Evolutionary conservation across 176 grass and related monocot genomes (phyloP).

Genomic region (Eleusine coracana): DNA sequence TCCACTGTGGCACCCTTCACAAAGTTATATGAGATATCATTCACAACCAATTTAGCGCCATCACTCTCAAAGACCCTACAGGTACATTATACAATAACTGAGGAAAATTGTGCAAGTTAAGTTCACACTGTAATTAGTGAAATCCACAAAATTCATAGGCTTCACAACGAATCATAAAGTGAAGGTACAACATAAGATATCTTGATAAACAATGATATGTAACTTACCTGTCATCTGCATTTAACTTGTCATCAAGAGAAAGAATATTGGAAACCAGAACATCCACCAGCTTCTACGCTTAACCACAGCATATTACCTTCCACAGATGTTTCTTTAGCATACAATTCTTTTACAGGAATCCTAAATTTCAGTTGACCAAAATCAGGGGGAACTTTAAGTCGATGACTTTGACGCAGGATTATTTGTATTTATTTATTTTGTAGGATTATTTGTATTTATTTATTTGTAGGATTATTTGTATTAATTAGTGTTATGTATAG

Average conservation of each 20-base stretch:
- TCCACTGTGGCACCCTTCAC: slow-evolving; percentile 89
- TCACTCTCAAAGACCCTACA: slow-evolving; percentile 85
- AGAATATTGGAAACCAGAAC: slow-evolving; percentile 94
- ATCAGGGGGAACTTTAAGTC: no score
- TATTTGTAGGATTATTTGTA: no score
- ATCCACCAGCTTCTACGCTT: slow-evolving; percentile 86
- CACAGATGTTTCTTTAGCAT: slow-evolving; percentile 51
- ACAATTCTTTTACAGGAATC: slow-evolving; percentile 13
- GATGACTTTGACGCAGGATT: no score
- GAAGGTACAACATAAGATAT: background rate
- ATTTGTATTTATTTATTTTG: no score
- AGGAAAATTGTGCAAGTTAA: background rate
- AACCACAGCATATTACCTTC: slow-evolving; percentile 85
- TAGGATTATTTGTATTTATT: no score
- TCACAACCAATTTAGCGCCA: slow-evolving; percentile 80
- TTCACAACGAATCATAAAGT: background rate
- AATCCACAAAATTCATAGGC: background rate
- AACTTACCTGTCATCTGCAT: slow-evolving; percentile 41
- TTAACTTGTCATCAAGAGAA: slow-evolving; percentile 69
- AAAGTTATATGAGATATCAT: slow-evolving; percentile 88
- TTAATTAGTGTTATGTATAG: no score
- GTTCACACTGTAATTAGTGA: background rate
- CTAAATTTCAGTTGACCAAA: no score
- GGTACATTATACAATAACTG: background rate
- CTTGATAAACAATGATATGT: background rate